Percentiles rank a stretch among this genome's conserved stretches.
Evolutionary conservation across 176 grass and related monocot genomes (phyloP).

Genomic region (Saccharum officinarum): DNA sequence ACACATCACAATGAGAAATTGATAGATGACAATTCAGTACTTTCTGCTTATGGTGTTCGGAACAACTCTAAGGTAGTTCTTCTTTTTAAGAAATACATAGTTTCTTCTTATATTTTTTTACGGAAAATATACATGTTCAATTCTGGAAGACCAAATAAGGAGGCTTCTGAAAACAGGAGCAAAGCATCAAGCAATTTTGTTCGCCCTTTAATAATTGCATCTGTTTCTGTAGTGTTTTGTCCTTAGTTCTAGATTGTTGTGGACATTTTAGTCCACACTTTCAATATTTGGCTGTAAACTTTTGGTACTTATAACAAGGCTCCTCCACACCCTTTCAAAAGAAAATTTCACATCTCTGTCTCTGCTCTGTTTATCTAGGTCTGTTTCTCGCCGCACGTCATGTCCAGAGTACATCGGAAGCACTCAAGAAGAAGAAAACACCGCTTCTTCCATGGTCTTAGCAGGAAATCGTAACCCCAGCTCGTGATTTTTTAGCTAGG

Average conservation of each 20-base stretch:
- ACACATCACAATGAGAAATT: conserved; percentile 68
- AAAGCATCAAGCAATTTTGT: not conserved
- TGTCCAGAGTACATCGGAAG: conserved; percentile 57
- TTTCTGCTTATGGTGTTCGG: conserved; percentile 54
- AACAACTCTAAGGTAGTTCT: conserved; percentile 80
- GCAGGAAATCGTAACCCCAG: conserved; percentile 44
- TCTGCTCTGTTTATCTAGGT: conserved; percentile 47
- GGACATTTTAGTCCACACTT: no score
- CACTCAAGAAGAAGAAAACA: conserved; percentile 89
- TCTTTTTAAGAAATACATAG: not conserved
- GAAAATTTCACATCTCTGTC: not conserved
- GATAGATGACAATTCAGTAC: conserved; percentile 68
- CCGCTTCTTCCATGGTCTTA: conserved; percentile 89
- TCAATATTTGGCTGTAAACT: not conserved
- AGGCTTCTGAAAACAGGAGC: not conserved
- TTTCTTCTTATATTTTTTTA: not conserved
- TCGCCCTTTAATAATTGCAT: not conserved
- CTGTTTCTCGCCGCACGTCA: conserved; percentile 53
- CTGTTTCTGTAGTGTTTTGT: not conserved
- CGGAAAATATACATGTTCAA: not conserved
- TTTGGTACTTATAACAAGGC: not conserved
- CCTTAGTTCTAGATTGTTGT: not conserved
- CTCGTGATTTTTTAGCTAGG: not conserved
- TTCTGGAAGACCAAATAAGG: not conserved
- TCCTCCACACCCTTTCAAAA: not conserved